These are phyloP conservation scores for Melaleuca quinquenervia DNA, from an alignment of 345 rosid species.

Conservation along the genomic window DNA sequence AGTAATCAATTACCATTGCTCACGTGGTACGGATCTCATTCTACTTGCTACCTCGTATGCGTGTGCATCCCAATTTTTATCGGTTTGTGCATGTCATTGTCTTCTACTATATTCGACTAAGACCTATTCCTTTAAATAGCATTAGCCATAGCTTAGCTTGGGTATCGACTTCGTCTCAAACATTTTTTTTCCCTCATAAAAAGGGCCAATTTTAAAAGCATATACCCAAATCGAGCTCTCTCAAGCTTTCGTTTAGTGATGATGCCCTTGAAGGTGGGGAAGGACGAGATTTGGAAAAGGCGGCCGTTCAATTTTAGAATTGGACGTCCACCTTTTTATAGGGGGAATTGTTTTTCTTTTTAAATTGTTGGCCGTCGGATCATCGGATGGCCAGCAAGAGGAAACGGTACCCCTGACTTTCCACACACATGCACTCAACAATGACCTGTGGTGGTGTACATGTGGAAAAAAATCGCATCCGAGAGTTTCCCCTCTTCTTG, in stretches of 20 bases:
- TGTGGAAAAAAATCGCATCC: background rate
- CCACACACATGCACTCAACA: too few species aligned
- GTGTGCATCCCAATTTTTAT: too few species aligned
- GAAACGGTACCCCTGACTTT: too few species aligned
- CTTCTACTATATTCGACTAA: background rate
- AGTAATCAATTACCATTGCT: background rate
- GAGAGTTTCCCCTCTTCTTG: background rate
- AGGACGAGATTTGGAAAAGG: too few species aligned
- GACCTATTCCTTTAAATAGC: background rate
- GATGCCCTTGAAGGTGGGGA: background rate
- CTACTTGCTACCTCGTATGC: too few species aligned
- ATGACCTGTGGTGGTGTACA: background rate
- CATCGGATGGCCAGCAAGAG: too few species aligned
- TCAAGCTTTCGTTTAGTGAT: background rate
- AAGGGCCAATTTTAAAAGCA: background rate
- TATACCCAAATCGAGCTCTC: background rate
- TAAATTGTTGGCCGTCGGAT: too few species aligned
- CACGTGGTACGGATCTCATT: too few species aligned
- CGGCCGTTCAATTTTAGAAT: too few species aligned
- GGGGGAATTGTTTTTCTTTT: too few species aligned
- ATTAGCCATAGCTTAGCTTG: background rate
- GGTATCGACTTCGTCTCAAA: background rate
- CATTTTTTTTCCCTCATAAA: background rate
- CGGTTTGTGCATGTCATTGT: background rate
- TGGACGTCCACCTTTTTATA: too few species aligned